Evolutionary conservation across 169 alveolate species (phyloP).

Genomic region (Eimeria zaria): DNA sequence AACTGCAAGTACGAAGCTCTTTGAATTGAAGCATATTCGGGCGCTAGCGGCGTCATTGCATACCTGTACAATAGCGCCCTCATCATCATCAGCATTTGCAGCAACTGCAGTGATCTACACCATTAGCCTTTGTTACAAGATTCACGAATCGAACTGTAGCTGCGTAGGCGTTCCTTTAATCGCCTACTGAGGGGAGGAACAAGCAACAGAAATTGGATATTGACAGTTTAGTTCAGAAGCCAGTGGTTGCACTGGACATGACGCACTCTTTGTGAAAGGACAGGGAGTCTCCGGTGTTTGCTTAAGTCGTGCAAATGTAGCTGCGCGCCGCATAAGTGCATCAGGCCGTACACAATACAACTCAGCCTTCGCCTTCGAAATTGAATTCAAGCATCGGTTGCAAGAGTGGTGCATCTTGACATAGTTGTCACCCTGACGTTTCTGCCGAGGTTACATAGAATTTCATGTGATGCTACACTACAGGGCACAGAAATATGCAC

Average conservation of each 20-base stretch:
- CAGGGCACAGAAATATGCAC: neutral
- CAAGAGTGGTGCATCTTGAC: neutral
- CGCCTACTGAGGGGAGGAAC: neutral
- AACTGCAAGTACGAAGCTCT: slow-evolving; percentile 68
- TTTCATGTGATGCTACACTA: neutral
- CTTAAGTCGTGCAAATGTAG: slow-evolving; percentile 76
- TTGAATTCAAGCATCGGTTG: neutral
- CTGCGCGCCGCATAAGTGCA: neutral
- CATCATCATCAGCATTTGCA: neutral
- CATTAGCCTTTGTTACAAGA: neutral
- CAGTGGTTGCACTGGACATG: neutral
- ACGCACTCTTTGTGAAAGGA: slow-evolving; percentile 58
- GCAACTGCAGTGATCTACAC: neutral
- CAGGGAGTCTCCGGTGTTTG: slow-evolving; percentile 60
- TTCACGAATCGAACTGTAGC: neutral
- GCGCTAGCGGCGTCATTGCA: slow-evolving; percentile 76
- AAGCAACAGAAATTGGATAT: neutral
- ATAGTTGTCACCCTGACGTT: neutral
- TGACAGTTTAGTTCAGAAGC: neutral
- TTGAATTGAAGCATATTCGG: slow-evolving; percentile 49
- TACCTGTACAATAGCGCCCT: slow-evolving; percentile 16
- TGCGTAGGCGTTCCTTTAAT: neutral
- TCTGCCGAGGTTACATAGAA: neutral
- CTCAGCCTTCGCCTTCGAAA: neutral
- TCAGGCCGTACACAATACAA: neutral